Percentiles rank a stretch among this genome's conserved stretches.
Evolutionary conservation across 2,329 filamentous ascomycete genomes (phyloP).

Genomic region (Cordyceps pruinosa): DNA sequence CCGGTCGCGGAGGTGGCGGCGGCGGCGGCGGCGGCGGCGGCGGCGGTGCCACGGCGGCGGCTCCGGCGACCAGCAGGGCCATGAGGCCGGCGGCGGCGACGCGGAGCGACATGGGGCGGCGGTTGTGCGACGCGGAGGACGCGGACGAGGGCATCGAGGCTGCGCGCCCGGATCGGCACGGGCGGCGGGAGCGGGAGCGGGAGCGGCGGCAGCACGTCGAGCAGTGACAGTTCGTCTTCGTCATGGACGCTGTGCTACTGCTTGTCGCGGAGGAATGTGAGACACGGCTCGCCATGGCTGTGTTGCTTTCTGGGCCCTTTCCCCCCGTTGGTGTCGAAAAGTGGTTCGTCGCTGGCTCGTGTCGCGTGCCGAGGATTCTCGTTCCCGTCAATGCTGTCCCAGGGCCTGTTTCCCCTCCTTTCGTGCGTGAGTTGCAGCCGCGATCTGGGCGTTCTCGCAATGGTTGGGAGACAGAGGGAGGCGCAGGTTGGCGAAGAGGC

Average conservation of each 20-base stretch:
- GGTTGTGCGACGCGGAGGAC: background rate
- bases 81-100: background rate
- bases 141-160: background rate
- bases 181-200: background rate
- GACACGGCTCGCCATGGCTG: constrained; percentile 6
- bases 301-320: no score
- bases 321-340: no score
- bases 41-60: background rate
- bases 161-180: background rate
- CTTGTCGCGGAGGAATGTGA: background rate
- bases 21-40: background rate
- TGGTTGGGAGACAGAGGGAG: no score
- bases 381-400: no score
- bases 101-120: constrained; percentile 2
- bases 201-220: background rate
- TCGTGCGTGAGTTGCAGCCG: no score
- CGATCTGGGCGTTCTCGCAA: no score
- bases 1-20: background rate
- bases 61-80: background rate
- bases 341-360: no score
- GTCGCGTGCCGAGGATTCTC: no score
- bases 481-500: no score
- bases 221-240: background rate
- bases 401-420: no score
- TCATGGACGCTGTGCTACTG: background rate